A percentile compares a stretch with the other conserved stretches of the same genome.
These are phyloP conservation scores for Neonectria hederae DNA, from an alignment of 2,329 filamentous ascomycete species.

Conservation along the genomic window DNA sequence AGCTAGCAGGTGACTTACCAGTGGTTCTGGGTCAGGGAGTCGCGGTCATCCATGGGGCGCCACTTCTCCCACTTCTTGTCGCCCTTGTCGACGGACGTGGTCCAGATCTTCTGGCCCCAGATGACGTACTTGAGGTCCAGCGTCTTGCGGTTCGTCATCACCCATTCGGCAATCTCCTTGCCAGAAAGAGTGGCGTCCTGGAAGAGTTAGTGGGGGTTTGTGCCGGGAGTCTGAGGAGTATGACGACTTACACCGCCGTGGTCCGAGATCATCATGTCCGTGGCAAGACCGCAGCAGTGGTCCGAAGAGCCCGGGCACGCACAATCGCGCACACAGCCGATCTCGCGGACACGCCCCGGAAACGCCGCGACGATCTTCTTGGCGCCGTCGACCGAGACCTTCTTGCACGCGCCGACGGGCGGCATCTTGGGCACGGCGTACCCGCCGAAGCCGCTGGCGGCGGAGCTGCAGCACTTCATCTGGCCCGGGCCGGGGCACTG, in stretches of 20 bases:
- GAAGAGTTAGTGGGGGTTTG: background rate
- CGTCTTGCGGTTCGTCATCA: conserved; percentile 54
- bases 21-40: conserved; percentile 54
- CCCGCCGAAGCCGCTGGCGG: conserved; percentile 47
- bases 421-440: conserved; percentile 48
- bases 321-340: conserved; percentile 48
- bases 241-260: conserved; percentile 49
- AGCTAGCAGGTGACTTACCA: conserved; percentile 44
- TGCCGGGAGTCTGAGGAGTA: background rate
- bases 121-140: conserved; percentile 60
- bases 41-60: conserved; percentile 54
- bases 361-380: conserved; percentile 48
- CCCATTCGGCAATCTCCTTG: conserved; percentile 58
- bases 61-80: conserved; percentile 53
- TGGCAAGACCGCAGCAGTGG: conserved; percentile 51
- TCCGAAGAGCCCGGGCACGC: conserved; percentile 46
- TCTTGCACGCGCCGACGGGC: conserved; percentile 48
- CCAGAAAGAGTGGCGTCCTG: conserved; percentile 51
- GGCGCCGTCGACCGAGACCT: conserved; percentile 48
- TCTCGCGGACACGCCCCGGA: conserved; percentile 48
- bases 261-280: conserved; percentile 52
- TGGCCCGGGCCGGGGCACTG: conserved; percentile 51
- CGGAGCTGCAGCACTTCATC: conserved; percentile 52
- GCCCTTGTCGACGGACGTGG: conserved; percentile 45
- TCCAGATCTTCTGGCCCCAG: conserved; percentile 61